Evolutionary conservation across 139 green algal genomes (phyloP), one percentile per base, ranked within the genome.

Genomic region (Cymbomonas tetramitiformis): DNA sequence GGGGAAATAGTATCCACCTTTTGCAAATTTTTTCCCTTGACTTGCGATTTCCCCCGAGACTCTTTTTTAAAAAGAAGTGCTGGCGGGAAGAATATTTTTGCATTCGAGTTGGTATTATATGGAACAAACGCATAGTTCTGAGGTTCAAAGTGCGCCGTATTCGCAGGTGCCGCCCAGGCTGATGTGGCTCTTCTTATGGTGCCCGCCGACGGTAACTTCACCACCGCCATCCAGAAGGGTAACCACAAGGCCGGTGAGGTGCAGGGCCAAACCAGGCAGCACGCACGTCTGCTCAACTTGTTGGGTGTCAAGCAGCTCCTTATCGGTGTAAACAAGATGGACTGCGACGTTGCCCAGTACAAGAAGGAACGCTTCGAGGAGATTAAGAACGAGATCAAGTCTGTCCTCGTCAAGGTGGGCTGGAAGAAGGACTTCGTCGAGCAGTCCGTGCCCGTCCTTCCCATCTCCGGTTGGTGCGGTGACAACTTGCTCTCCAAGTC

Each of bases 401-500:
- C 89, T 68, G 94, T 90, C 76, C 80, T 95, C 44, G 64, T 72
- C 41, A 69, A 72, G 46, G 83, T 92, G 3, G 83, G 83, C 59
- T 89, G 83, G 79, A 89, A 89, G 74, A 75, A 75, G 54, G 66
- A 82, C 76, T 93, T 90, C 69, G 65, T 93, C 38, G 66, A 87
- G 64, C 80, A 84, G 68, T 75, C 39, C 33, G 83, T 96, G 46
- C 85, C 88, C 64, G 81, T 97, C 69, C 61, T 98, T 43, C 90
- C 91, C 76, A 96, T 98, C 85, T 97, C 90, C 24, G 91, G 91
- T 48, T 97, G 86, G 79, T 87, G 90, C 70, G 91, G 91, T 61
- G 90, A 98, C 83, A 98, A 98, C 88, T 82, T 98, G 77, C 90
- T 98, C 73, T 79, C 83, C 61, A 84, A 87, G 80, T 90, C 80